Base-by-base conservation (phyloP, 2,329 filamentous ascomycete species). In the Aureobasidium sp. region DNA sequence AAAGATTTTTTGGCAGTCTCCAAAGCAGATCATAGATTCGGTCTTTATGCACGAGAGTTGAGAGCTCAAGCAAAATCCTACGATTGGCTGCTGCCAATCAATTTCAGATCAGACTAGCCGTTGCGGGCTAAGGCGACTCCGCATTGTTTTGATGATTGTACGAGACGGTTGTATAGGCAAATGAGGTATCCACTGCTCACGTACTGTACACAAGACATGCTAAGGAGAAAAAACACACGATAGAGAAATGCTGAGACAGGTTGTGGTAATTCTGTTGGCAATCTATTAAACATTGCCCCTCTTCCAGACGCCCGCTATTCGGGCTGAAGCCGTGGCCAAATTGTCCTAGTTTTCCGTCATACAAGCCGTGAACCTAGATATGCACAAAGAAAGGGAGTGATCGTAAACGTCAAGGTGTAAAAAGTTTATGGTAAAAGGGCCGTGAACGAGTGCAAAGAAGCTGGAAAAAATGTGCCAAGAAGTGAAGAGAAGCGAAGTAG, bases 281-380 rank as follows among this genome's bases (percentile, higher is more conserved):
- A 58, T 58, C 42, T 58, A 58, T 58, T 58, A 58, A 58, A 58
- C 55, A 58, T 58, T 58, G 55, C 45, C 57, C 57, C 57, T 51
- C 34, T 49, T 51, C 44, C 34, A 51, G 57, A 49, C 34, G 57
- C 57, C 20, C 57, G 44, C 57, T 60, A 45, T 60, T 60, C 45
- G 57, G 51, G 57, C 57, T 31, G 36, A 41, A 49, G 57, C 45
- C 45, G 57, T 60, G 44, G 45, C 57, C 57, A 31, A 20, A 51
- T 49, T 51, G 44, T 51, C 44, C 44, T 49, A 51, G 57, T 60
- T 39, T 58, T 34, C 36, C 25, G 57, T 60, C 55, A 22, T 58
- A 27, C 41, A 48, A 60, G 44, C 44, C 57, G 45, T 45, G 31
- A 27, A 51, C 57, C 44, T 60, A 51, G 37, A 60, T 60, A 51